Conservation (phyloP, 2,329 filamentous ascomycete species). For the Ploettnerulaceae sp. region DNA sequence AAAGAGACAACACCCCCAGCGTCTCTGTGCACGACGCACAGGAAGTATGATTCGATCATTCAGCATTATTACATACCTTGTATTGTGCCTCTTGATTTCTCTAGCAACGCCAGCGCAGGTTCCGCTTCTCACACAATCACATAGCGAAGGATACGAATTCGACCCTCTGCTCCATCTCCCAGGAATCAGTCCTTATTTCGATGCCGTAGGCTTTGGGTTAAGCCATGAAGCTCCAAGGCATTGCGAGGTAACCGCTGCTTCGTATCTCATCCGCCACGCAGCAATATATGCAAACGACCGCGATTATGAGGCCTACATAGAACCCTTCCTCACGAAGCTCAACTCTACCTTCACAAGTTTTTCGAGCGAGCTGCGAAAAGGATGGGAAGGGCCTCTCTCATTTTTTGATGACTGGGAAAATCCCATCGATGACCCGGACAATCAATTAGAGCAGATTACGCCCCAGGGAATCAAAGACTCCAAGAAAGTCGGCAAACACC, state of each 20-base stretch:
- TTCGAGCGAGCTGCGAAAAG: conserved; percentile 21
- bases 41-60: neutral
- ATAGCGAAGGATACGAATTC: conserved; percentile 41
- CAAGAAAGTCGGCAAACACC: conserved; percentile 28
- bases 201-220: conserved; percentile 37
- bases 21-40: neutral
- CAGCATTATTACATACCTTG: neutral
- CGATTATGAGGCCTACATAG: conserved; percentile 53
- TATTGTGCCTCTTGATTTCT: too few relatives aligned
- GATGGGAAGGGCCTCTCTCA: conserved; percentile 27
- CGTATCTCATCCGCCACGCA: conserved; percentile 54
- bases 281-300: conserved; percentile 57
- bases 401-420: conserved; percentile 30
- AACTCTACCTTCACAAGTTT: conserved; percentile 40
- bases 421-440: conserved; percentile 31
- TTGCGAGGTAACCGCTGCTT: conserved; percentile 47
- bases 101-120: conserved; percentile 7
- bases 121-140: conserved; percentile 22
- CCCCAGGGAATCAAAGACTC: conserved; percentile 30
- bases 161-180: conserved; percentile 50
- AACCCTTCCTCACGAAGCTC: conserved; percentile 53
- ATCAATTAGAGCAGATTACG: conserved; percentile 31
- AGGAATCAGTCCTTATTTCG: conserved; percentile 54
- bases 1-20: neutral
- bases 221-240: conserved; percentile 45